Base-by-base conservation (phyloP, 2,329 filamentous ascomycete genomes). In the Aspergillus brasiliensis region DNA sequence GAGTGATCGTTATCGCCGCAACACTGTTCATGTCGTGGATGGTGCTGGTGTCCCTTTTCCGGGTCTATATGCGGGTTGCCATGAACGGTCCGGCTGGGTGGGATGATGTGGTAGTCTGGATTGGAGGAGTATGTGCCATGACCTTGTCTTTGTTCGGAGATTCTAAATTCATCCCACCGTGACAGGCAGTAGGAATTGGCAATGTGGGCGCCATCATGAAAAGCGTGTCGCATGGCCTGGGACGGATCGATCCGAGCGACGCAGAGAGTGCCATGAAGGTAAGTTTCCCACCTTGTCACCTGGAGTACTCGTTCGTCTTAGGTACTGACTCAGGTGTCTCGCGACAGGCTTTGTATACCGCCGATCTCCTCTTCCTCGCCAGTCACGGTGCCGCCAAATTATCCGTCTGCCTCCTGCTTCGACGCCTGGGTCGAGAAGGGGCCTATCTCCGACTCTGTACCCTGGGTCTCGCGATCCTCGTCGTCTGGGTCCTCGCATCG, bases 381-480 rank as follows among this genome's bases (percentile, higher is more conserved):
- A 67, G 66, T 3, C 69, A 71, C 42, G 59, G 65, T 8, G 64
- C 62, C 11, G 69, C 71, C 5, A 75, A 75, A 54, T 51, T 65
- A 7, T 72, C 72, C 0, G 66, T 72, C 1, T 57, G 66, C 1
- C 65, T 68, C n/a, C 63, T 75, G 11, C 63, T 75, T 48, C 63
- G 65, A 58, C 66, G 71, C 11, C 62, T 75, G 8, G 64, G 62
- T 28, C 64, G 58, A 54, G 62, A 67, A 52, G 48, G 28, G 0
- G 21, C 56, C 7, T 69, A 71, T 19, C 60, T 69, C 23, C 58
- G 59, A 23, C 51, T 57, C 3, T 65, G 66, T 42, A 25, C 59
- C n/a, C 34, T 13, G 4, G 49, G 65, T n/a, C 53, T 66, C n/a
- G 42, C 19, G 7, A 23, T 54, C 8, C 64, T 68, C 34, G 53